These are phyloP conservation scores for Ophiocytium majus DNA, from an alignment of 352 stramenopile species.

Conservation along the genomic window DNA sequence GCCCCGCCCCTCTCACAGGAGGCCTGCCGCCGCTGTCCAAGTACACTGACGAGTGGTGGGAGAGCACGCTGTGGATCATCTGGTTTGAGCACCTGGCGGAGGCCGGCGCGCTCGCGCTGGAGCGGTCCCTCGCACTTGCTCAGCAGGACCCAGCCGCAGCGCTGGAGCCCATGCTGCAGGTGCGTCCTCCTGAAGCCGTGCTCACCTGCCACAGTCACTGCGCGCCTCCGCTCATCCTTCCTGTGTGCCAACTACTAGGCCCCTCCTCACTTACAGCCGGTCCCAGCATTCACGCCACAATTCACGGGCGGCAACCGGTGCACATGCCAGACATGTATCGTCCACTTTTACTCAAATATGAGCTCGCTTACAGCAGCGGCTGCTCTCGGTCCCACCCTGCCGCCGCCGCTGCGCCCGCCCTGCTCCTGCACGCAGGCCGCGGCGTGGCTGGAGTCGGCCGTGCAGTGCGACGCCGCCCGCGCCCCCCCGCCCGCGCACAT, in stretches of 20 bases:
- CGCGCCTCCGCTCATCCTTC: slow-evolving; percentile 15
- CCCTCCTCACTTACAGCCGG: not conserved
- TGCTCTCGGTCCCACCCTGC: too few relatives aligned
- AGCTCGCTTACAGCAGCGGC: too few relatives aligned
- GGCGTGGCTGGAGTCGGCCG: slow-evolving; percentile 65
- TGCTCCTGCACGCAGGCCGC: slow-evolving; percentile 67
- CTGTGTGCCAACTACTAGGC: not conserved
- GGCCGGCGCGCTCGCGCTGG: slow-evolving; percentile 76
- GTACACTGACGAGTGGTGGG: slow-evolving; percentile 68
- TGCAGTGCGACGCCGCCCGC: slow-evolving; percentile 69
- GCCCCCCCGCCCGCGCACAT: slow-evolving; percentile 68
- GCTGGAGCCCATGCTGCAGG: slow-evolving; percentile 58
- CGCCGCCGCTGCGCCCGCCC: too few relatives aligned
- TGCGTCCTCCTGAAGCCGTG: slow-evolving; percentile 37
- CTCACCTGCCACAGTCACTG: slow-evolving; percentile 60
- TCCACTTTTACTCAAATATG: too few relatives aligned
- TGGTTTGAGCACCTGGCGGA: slow-evolving; percentile 63
- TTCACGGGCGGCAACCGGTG: too few relatives aligned
- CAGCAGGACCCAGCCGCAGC: slow-evolving; percentile 62
- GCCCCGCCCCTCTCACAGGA: not conserved
- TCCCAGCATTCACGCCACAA: too few relatives aligned
- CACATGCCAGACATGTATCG: too few relatives aligned
- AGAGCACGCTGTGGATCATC: slow-evolving; percentile 70
- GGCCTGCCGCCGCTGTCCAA: not conserved
- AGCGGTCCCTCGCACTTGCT: slow-evolving; percentile 72